Base-by-base conservation (phyloP, 2,329 filamentous ascomycete species). In the Remersonia thermophila region DNA sequence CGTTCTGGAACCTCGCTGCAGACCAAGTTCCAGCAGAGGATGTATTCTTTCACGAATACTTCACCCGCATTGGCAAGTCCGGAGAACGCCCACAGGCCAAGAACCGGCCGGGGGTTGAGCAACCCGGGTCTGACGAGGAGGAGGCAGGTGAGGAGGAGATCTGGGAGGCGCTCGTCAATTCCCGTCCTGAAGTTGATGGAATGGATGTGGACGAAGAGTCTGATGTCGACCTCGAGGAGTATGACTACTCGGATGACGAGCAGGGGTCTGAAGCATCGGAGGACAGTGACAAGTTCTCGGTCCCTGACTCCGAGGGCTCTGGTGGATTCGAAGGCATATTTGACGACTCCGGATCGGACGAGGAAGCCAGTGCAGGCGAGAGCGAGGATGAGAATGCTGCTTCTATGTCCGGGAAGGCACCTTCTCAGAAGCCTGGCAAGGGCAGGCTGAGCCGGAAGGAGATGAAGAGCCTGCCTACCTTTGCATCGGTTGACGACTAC, bases 1-100 rank as follows among this genome's bases (percentile, higher is more conserved):
- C 75, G 3, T 98, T 98, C 67, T 94, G 86, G 84, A 80, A 79
- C 51, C 85, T 84, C 72, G 87, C 85, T 62, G 69, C 73, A n/a
- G 79, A 85, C 45, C 79, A 96, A 36, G 80, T 98, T 30, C 78
- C 82, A 3, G 84, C 78, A 1, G 87, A 98, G 47, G 91, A 98
- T 55, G 83, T 86, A 27, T 98, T 98, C 73, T 98, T 98, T 73
- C 91, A 98, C 59, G 79, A 85, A 47, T 98, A 98, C 72, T 98
- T 98, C 61, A 79, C 75, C 41, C 73, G 79, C 43, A 61, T 83
- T 37, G 76, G 77, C 44, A 85, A 77, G 58, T 62, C 68, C 34
- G 55, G 56, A 38, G 72, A 80, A 54, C 66, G 69, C 34, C 77
- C 78, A 38, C 72, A 68, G 13, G 66, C 71, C 36, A 81, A 87